Percentiles rank a stretch among this genome's conserved stretches.
Evolutionary conservation across 805 yeast species (phyloP).

Genomic region (Peterozyma xylosa): DNA sequence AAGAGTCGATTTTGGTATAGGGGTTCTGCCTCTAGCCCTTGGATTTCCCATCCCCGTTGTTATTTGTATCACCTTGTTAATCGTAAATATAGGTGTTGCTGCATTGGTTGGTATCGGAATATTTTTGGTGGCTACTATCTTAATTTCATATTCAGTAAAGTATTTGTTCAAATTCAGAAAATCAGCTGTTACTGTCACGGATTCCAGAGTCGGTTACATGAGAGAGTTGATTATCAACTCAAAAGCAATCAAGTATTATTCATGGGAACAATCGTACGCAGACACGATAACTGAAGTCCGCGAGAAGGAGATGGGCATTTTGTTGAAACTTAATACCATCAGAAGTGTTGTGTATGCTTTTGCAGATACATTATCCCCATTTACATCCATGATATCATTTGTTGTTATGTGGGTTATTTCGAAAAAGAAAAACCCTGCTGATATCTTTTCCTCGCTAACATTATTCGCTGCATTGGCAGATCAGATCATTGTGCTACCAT

Average conservation of each 20-base stretch:
- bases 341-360: constrained; percentile 57
- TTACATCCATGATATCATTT: constrained; percentile 61
- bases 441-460: constrained; percentile 63
- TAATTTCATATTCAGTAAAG: constrained; percentile 39
- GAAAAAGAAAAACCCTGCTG: constrained; percentile 42
- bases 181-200: constrained; percentile 59
- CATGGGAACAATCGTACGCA: constrained; percentile 83
- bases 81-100: constrained; percentile 29
- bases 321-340: constrained; percentile 55
- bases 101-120: constrained; percentile 59
- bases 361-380: constrained; percentile 57
- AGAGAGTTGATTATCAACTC: constrained; percentile 73
- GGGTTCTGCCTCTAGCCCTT: constrained; percentile 32
- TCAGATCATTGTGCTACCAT: constrained; percentile 60
- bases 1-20: constrained; percentile 34
- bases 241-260: constrained; percentile 78
- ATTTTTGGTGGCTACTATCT: constrained; percentile 40
- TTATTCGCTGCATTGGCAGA: constrained; percentile 54
- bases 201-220: constrained; percentile 64
- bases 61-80: constrained; percentile 28
- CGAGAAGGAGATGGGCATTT: constrained; percentile 47
- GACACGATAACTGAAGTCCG: constrained; percentile 48
- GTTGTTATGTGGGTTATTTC: constrained; percentile 25
- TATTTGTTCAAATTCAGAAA: constrained; percentile 47
- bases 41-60: constrained; percentile 35